These are phyloP conservation scores for Trichosporon asahii DNA, from an alignment of 1,284 basidiomycete species.

Conservation along the genomic window DNA sequence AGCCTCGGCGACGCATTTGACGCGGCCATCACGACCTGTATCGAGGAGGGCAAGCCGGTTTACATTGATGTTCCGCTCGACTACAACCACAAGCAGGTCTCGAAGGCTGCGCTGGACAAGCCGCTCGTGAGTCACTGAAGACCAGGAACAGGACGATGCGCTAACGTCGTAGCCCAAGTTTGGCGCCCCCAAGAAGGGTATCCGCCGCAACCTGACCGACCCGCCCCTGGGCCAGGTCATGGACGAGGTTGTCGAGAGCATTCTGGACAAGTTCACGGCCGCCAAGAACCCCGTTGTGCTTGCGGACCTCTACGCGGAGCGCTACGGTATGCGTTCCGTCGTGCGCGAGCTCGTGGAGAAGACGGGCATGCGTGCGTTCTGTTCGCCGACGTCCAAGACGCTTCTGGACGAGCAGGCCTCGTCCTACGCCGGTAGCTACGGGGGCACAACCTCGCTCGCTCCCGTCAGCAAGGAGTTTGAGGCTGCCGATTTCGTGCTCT, in stretches of 20 bases:
- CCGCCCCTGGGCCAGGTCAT: constrained; percentile 51
- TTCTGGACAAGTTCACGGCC: constrained; percentile 62
- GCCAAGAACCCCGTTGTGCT: constrained; percentile 73
- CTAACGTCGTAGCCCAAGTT: constrained; percentile 14
- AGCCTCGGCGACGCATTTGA: constrained; percentile 68
- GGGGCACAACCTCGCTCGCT: constrained; percentile 71
- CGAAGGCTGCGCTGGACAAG: constrained; percentile 1
- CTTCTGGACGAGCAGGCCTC: constrained; percentile 73
- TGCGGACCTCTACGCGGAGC: constrained; percentile 80
- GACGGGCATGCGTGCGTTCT: constrained; percentile 71
- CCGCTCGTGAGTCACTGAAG: constrained; percentile 11
- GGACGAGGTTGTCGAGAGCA: constrained; percentile 68
- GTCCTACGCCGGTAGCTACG: constrained; percentile 82
- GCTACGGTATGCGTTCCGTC: constrained; percentile 70
- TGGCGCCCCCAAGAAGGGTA: constrained; percentile 1
- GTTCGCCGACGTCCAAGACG: constrained; percentile 68
- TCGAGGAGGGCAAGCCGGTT: constrained; percentile 72
- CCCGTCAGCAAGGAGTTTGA: constrained; percentile 73
- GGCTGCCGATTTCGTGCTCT: constrained; percentile 74
- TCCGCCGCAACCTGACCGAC: constrained; percentile 8
- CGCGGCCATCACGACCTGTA: constrained; percentile 63
- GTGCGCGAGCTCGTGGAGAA: constrained; percentile 65
- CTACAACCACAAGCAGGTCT: constrained; percentile 66
- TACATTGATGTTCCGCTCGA: constrained; percentile 87
- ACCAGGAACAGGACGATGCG: not conserved